A percentile compares a stretch with the other conserved stretches of the same genome.
Conservation (phyloP, 2,329 filamentous ascomycete species). For the Proliferodiscus dingleyae region DNA sequence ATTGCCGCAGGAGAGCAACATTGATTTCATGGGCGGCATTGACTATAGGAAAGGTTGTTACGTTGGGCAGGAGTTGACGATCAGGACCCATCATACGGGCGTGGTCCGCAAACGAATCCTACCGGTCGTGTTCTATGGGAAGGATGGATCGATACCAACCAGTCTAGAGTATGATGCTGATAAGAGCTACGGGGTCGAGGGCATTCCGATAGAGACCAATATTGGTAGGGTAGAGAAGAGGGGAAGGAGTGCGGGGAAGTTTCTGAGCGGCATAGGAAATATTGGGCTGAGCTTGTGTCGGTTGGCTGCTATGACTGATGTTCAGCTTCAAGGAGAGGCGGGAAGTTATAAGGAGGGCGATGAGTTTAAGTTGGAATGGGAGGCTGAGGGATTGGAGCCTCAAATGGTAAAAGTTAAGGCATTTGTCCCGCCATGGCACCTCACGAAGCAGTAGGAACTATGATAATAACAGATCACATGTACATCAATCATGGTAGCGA, state of each 20-base stretch:
- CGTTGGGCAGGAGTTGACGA: conserved; percentile 92
- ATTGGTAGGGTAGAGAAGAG: conserved; percentile 50
- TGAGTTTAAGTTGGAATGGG: conserved; percentile 46
- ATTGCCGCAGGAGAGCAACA: conserved; percentile 82
- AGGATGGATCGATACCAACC: conserved; percentile 35
- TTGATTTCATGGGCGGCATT: conserved; percentile 80
- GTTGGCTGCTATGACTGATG: conserved; percentile 58
- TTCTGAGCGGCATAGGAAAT: conserved; percentile 74
- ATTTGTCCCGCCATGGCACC: conserved; percentile 74
- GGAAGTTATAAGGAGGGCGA: conserved; percentile 41
- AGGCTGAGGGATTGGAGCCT: conserved; percentile 32
- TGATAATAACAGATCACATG: conserved; percentile 3
- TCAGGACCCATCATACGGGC: conserved; percentile 89
- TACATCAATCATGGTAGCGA: conserved; percentile 1
- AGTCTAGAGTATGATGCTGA: conserved; percentile 44
- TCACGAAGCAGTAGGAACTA: conserved; percentile 27
- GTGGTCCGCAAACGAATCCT: conserved; percentile 88
- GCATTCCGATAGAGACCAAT: conserved; percentile 37
- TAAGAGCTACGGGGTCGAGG: conserved; percentile 22
- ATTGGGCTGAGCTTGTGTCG: conserved; percentile 76
- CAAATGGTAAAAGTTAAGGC: conserved; percentile 62
- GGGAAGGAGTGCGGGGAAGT: conserved; percentile 74
- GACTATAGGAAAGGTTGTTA: conserved; percentile 97
- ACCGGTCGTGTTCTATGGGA: conserved; percentile 68
- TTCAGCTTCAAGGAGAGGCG: conserved; percentile 63